Conservation (phyloP, 768 basidiomycete species). For the Tylopilus subfusipes region DNA sequence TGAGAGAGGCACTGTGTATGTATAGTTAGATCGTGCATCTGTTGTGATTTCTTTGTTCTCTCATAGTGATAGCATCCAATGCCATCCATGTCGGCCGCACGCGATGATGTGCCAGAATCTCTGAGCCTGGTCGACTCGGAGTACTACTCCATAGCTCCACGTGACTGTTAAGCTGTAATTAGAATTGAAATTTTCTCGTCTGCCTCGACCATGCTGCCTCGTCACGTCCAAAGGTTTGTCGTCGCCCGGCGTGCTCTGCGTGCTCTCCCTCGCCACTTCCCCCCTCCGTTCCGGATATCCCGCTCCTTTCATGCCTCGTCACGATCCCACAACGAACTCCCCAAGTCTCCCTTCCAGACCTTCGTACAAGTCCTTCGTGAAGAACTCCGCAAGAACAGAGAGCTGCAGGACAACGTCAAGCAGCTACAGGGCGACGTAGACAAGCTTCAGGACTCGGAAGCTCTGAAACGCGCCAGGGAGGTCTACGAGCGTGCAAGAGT, state of each 20-base stretch:
- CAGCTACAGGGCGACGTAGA: constrained; percentile 97
- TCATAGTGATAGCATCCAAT: constrained; percentile 5
- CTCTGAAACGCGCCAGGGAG: constrained; percentile 87
- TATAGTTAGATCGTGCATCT: constrained; percentile 28
- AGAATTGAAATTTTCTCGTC: constrained; percentile 9
- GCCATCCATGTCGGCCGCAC: neutral
- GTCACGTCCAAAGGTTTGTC: constrained; percentile 42
- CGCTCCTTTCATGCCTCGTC: constrained; percentile 65
- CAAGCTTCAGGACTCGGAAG: constrained; percentile 95
- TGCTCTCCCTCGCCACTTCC: constrained; percentile 14
- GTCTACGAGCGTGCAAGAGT: constrained; percentile 95
- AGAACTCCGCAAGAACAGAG: constrained; percentile 89
- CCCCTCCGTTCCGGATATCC: constrained; percentile 32
- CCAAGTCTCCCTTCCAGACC: constrained; percentile 92
- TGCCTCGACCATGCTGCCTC: constrained; percentile 40
- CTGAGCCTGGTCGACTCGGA: too few relatives aligned
- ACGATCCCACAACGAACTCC: constrained; percentile 56
- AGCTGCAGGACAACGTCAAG: constrained; percentile 94
- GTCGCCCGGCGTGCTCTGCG: constrained; percentile 27
- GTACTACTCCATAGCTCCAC: too few relatives aligned
- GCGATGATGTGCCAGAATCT: too few relatives aligned
- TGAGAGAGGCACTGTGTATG: constrained; percentile 10
- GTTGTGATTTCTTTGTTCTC: constrained; percentile 24
- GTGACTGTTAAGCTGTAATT: constrained; percentile 7
- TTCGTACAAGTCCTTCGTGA: constrained; percentile 94